These are phyloP conservation scores for Chlamydomonas incerta DNA, from an alignment of 139 green algal species.

Conservation along the genomic window DNA sequence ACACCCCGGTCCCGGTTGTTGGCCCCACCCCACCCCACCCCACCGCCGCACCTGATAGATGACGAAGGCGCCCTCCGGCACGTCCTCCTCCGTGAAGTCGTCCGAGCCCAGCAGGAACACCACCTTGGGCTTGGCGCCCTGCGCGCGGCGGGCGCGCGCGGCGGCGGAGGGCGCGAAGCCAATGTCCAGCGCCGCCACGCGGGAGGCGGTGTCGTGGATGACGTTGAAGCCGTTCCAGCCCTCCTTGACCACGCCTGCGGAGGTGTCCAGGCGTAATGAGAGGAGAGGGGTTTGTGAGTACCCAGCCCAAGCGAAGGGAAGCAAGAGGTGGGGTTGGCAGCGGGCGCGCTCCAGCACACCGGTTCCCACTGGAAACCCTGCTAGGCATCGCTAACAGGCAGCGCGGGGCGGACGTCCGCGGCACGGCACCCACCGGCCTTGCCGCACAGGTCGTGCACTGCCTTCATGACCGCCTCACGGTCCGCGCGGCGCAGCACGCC, in stretches of 20 bases:
- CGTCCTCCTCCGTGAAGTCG: constrained; percentile 80
- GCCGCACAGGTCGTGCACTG: constrained; percentile 74
- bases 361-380: no score
- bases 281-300: no score
- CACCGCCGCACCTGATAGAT: constrained; percentile 85
- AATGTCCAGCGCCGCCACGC: constrained; percentile 94
- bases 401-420: no score
- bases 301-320: no score
- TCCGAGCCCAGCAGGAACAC: constrained; percentile 96
- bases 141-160: constrained; percentile 31
- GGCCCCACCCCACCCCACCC: no score
- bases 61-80: constrained; percentile 93
- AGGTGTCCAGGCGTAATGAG: not conserved
- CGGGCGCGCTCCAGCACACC: no score
- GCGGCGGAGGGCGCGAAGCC: constrained; percentile 87
- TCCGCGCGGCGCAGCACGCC: constrained; percentile 87
- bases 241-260: constrained; percentile 81
- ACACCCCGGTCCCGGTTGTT: no score
- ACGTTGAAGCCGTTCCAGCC: constrained; percentile 98
- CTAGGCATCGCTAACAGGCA: no score
- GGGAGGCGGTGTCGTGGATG: constrained; percentile 90
- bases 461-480: constrained; percentile 80
- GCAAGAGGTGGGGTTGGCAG: no score
- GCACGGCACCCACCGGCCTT: constrained; percentile 64
- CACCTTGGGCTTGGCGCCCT: constrained; percentile 49